Base-by-base conservation (phyloP, 345 rosid species). In the Gossypium sturtianum region DNA sequence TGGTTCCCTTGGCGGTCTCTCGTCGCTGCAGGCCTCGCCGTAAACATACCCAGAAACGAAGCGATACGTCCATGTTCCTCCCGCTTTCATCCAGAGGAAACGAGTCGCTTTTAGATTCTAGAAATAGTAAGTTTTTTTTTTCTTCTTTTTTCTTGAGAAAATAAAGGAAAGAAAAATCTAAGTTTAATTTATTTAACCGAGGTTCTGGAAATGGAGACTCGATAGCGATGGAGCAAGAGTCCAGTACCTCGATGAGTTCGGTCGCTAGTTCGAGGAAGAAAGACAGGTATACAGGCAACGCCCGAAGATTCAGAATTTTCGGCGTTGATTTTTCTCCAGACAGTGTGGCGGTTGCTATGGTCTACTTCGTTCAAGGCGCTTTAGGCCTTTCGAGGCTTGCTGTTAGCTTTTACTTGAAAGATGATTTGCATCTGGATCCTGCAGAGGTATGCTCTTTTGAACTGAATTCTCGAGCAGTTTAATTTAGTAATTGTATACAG, bases 311-410 rank as follows among this genome's bases (percentile, higher is more conserved):
- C 68, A 92, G 76, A 74, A 13, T 81, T 72, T 87, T 83, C 54
- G 97, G 97, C 10, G 98, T 95, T 34, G 98, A 91, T 7, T 82
- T 95, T 74, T 90, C 98, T 12, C 97, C 99, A 3, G 97, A 95
- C 53, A 95, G 88, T 84, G 76, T 90, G 29, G 99, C 99, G 1
- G 97, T 95, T 68, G 91, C 98, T 3, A 95, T 93, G 97, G 99
- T 95, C 27, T 93, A 95, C 79, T 93, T 95, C 82, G 99, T 95
- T 82, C 98, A 93, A 87, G 99, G 99, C 79, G 99, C 93, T 77
- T 84, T 95, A 81, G 96, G 98, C 58, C 94, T 95, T 49, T 78
- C 99, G 0, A 86, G 98, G 77, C 97, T 95, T 2, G 98, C 99
- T 58, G 99, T 93, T 78, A 91, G 86, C 80, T 95, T 91, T 82